Evolutionary conservation across 441 rosid species (phyloP), one percentile per base, ranked within the genome.

Genomic region (Arabidopsis hybrid): DNA sequence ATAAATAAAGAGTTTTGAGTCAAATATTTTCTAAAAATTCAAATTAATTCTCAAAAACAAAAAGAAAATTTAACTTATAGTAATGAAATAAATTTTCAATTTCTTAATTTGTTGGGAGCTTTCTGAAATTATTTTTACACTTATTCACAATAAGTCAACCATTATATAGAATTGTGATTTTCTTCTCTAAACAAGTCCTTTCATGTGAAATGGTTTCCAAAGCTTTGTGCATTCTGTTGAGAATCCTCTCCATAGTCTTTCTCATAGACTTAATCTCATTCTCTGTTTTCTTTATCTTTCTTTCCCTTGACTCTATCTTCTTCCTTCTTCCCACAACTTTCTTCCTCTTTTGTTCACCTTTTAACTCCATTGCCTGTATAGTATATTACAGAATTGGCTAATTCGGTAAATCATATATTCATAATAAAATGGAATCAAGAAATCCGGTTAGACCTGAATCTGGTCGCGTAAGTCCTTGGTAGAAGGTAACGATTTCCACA

Each of bases 401-500:
- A 11, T 5, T 35, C 47, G 47, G 70, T 59, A 6, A n/a, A 21
- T 70, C 12, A 36, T 42, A 31, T 3, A 31, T 31, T 31, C 32
- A 31, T 31, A 31, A 31, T 4, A 31, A 31, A 31, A 31, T 6
- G 50, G 50, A 6, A 6, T 35, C 14, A 45, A 13, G 17, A 45
- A 53, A 26, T 26, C 12, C 1, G 5, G 60, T 60, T 51, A 51
- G 43, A 71, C 75, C 4, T 61, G 52, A 17, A 71, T 71, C 13
- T 29, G 60, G 17, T 11, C 50, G 67, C 68, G 62, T 17, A 72
- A 72, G 34, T 31, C 69, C 13, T 72, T 62, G 29, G 75, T 62
- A 52, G 69, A 61, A 62, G 69, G 62, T 62, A 72, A 52, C 51
- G 42, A 17, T 40, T 52, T 52, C 75, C 75, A 72, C 61, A 72